Conservation (phyloP, 106 monocot genomes). For the Apostasia shenzhenica region DNA sequence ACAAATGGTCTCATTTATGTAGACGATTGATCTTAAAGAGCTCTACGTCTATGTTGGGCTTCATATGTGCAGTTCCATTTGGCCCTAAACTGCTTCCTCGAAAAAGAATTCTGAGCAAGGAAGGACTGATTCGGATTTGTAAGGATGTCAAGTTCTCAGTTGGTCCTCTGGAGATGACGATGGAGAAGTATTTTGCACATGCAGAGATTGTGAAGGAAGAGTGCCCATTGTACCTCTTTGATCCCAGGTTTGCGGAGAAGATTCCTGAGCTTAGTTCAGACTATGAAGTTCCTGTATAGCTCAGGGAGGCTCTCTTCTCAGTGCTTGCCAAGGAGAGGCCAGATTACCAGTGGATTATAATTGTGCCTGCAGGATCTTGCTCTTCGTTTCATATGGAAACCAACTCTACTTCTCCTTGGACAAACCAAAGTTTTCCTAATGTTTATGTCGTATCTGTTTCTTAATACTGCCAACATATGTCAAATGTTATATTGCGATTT, state of each 20-base stretch:
- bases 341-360: conserved; percentile 14
- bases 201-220: conserved; percentile 53
- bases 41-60: too few relatives aligned
- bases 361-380: conserved; percentile 79
- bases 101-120: conserved; percentile 36
- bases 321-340: conserved; percentile 61
- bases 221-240: conserved; percentile 83
- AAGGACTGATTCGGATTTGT: conserved; percentile 30
- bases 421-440: too few relatives aligned
- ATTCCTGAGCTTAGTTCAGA: too few relatives aligned
- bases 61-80: too few relatives aligned
- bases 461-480: too few relatives aligned
- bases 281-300: conserved; percentile 18
- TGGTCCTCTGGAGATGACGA: conserved; percentile 74
- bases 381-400: conserved; percentile 94
- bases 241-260: conserved; percentile 20
- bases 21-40: too few relatives aligned
- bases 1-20: too few relatives aligned
- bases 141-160: conserved; percentile 49
- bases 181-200: conserved; percentile 54
- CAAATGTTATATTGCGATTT: too few relatives aligned
- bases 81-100: too few relatives aligned
- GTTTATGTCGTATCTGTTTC: too few relatives aligned
- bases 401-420: conserved; percentile 91
- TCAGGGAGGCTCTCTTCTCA: conserved; percentile 72